Base-by-base conservation (phyloP, 2,329 filamentous ascomycete species). In the Diaporthe caulivora region DNA sequence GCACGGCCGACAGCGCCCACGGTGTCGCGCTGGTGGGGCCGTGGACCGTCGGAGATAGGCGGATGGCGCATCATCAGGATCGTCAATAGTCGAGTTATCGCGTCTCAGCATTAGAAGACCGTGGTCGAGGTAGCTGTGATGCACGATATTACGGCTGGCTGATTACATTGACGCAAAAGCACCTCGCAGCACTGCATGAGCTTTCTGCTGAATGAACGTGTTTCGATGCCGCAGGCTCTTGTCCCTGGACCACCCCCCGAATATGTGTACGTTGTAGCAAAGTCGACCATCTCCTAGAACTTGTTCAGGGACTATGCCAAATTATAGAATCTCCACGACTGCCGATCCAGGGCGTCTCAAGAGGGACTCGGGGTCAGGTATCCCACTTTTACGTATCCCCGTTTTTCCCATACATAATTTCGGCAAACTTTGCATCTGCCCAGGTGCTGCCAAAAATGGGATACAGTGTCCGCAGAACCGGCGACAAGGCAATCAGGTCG, bases 11-110 rank as follows among this genome's bases (percentile, higher is more conserved):
- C 15, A 40, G 18, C 62, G 29, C 34, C 31, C n/a, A 31, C 11
- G 47, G 31, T n/a, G 47, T 26, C 40, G 31, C 31, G 47, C 13
- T 40, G 31, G 62, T 67, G 62, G 62, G 62, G 62, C 47, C 62
- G 47, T 67, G 62, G 62, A 67, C 62, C 47, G n/a, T 29, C 62
- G 62, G 44, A 67, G 31, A 65, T 53, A n/a, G 17, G 62, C 62
- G 31, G 62, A 67, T 53, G 47, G 47, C 31, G 62, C 21, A 40
- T 67, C 62, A 26, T 53, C n/a, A 53, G 47, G 62, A 67, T 67
- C 62, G 62, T 53, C 15, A 53, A n/a, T 51, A 11, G 24, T n/a
- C 18, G 29, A 51, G 47, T 53, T 31, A n/a, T 31, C n/a, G n/a
- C 49, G 62, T 31, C 21, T 31, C 47, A 53, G 26, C 62, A n/a